Evolutionary conservation across 805 yeast species (phyloP).

Genomic region (Teunomyces atbi): DNA sequence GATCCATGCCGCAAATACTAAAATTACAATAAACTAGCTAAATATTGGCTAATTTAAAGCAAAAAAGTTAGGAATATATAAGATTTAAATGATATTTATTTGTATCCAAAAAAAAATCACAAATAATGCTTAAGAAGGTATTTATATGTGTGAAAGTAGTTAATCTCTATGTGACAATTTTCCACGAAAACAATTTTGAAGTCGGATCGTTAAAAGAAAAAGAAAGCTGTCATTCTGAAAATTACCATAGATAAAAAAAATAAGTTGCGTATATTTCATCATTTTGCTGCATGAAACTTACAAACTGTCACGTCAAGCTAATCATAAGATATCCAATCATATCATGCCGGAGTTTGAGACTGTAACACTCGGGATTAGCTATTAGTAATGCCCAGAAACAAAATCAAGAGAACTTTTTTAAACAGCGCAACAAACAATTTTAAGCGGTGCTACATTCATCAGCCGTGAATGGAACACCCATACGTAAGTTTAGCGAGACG

Average conservation of each 20-base stretch:
- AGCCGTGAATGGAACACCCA: too few relatives aligned
- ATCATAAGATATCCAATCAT: neutral
- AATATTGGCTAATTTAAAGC: neutral
- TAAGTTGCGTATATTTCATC: neutral
- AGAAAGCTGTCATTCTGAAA: neutral
- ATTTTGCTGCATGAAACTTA: neutral
- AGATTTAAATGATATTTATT: neutral
- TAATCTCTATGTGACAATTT: neutral
- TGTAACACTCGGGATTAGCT: too few relatives aligned
- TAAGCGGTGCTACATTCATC: too few relatives aligned
- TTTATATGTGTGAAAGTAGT: neutral
- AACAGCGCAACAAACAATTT: too few relatives aligned
- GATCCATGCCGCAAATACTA: neutral
- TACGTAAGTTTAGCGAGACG: too few relatives aligned
- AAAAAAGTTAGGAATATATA: too few relatives aligned
- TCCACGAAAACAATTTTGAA: neutral
- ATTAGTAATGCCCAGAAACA: too few relatives aligned
- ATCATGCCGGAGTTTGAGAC: neutral
- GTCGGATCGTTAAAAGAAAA: neutral
- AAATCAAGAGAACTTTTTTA: too few relatives aligned
- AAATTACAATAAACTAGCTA: too few relatives aligned
- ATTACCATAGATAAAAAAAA: neutral
- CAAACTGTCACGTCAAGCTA: neutral
- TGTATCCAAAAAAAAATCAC: neutral
- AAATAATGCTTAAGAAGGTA: neutral